Base-by-base conservation (phyloP, 257 asterid species). In the Datura wrightii region DNA sequence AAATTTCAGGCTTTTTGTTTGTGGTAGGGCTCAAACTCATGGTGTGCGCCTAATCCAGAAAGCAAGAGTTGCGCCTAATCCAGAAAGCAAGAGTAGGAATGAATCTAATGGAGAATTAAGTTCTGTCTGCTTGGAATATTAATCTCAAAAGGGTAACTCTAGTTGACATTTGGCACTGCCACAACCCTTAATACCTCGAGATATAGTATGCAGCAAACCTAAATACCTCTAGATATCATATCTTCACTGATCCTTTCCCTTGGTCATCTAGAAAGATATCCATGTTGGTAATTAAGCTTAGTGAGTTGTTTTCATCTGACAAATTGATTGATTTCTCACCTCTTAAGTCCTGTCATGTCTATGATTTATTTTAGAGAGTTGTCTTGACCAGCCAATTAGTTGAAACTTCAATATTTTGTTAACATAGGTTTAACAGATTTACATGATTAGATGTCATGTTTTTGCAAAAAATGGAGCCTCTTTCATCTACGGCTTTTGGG, bases 251-350 rank as follows among this genome's bases (percentile, higher is more conserved):
- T 74, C 39, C 18, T 74, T 74, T 31, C 18, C 59, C 10, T 34
- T 48, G 42, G 42, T 74, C 82, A 31, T 50, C 44, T 50, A 50
- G 82, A 72, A 69, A 34, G 62, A 31, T 76, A 62, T 24, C 31
- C 81, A 50, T 31, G 62, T 76, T 50, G 44, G 60, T 24, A 44
- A 46, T 53, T 48, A 44, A 10, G 54, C 37, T 46, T 5, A 31
- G 46, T 50, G 81, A 76, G 15, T 52, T 52, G 62, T 76, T 76
- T 76, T 18, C 46, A 50, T 31, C 44, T 50, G 50, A 74, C 80
- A 48, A 74, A 13, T 24, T 14, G 62, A 76, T 50, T 76, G 62
- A 18, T 34, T 76, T 76, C 62, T 76, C 82, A 76, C 82, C 31
- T 50, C 19, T 39, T 13, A 76, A 13, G 59, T 50, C 58, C n/a